These are phyloP conservation scores for Galeopsis tetrahit DNA, from an alignment of 257 asterid genomes.

Conservation along the genomic window DNA sequence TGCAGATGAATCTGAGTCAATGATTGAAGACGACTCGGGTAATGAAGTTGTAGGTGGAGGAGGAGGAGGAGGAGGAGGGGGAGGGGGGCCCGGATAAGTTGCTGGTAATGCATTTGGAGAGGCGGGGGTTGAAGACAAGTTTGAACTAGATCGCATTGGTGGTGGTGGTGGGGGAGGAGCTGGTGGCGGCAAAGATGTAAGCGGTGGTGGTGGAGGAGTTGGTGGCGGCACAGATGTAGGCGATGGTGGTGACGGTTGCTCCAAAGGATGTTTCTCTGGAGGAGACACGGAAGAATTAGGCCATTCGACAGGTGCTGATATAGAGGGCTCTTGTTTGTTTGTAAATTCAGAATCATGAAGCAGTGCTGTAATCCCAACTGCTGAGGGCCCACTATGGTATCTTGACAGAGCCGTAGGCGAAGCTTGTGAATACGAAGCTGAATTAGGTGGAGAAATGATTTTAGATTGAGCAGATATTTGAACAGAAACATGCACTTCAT, in stretches of 20 bases:
- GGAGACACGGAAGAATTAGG: slow-evolving; percentile 25
- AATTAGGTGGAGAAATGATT: slow-evolving; percentile 43
- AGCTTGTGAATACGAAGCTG: slow-evolving; percentile 35
- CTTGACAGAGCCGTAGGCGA: slow-evolving; percentile 49
- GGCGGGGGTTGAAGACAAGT: slow-evolving; percentile 18
- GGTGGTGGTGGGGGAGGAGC: slow-evolving; percentile 32
- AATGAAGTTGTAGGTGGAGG: background rate
- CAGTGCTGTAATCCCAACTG: slow-evolving; percentile 70
- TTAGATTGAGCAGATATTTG: slow-evolving; percentile 49
- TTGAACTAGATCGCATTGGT: slow-evolving; percentile 20
- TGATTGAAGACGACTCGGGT: background rate
- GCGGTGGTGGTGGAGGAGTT: slow-evolving; percentile 20
- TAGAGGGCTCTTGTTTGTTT: slow-evolving; percentile 36
- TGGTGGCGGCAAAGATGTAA: background rate
- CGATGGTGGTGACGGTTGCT: slow-evolving; percentile 20
- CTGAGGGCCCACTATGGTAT: slow-evolving; percentile 53
- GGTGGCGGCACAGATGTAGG: slow-evolving; percentile 19
- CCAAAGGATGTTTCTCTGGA: slow-evolving; percentile 12
- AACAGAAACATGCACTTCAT: slow-evolving; percentile 39
- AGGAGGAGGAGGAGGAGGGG: slow-evolving; percentile 30
- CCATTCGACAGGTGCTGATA: slow-evolving; percentile 41
- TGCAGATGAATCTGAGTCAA: slow-evolving; percentile 23
- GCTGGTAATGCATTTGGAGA: background rate
- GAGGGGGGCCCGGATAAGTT: background rate
- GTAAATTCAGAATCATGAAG: slow-evolving; percentile 46